Conservation (phyloP, 2,329 filamentous ascomycete species). For the Penicillium sp. region DNA sequence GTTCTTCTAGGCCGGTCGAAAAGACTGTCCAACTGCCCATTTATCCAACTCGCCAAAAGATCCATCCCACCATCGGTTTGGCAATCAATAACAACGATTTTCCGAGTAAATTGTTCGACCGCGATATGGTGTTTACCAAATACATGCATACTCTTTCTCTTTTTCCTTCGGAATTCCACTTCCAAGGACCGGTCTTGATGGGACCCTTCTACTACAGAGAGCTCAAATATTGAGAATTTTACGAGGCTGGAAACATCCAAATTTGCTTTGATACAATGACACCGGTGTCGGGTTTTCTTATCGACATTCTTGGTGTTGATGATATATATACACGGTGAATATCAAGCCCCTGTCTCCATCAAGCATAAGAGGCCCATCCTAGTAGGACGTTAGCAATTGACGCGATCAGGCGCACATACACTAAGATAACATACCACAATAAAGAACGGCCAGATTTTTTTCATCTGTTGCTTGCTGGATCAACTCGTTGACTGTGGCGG, state of each 20-base stretch:
- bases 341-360: background rate
- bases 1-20: background rate
- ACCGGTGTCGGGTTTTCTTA: background rate
- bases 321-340: background rate
- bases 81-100: too few relatives aligned
- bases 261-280: background rate
- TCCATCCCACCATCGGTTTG: background rate
- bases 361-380: constrained; percentile 28
- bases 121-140: too few relatives aligned
- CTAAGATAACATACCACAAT: constrained; percentile 58
- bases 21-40: background rate
- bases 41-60: background rate
- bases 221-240: background rate
- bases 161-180: too few relatives aligned
- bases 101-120: too few relatives aligned
- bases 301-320: background rate
- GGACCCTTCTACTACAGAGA: background rate
- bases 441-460: constrained; percentile 86
- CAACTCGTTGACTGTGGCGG: constrained; percentile 92
- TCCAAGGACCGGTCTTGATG: background rate
- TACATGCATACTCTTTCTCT: too few relatives aligned
- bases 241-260: background rate
- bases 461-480: constrained; percentile 97
- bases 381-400: constrained; percentile 8
- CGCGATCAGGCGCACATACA: too few relatives aligned